Base-by-base conservation (phyloP, 371 early-diverging fungal species). In the Chytridium lagenaria region DNA sequence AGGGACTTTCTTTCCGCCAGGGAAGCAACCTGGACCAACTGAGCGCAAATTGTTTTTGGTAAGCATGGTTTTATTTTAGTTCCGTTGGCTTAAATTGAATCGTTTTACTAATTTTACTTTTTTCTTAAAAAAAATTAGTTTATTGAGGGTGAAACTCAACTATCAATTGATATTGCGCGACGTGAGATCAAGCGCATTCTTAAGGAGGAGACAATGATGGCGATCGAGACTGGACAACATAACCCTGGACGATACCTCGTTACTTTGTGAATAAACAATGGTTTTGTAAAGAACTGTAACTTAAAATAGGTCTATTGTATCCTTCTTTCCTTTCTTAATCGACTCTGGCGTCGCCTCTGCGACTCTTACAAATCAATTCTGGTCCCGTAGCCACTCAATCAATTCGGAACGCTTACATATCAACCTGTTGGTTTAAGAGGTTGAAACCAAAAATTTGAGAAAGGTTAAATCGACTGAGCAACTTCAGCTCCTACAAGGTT, bases 131-230 rank as follows among this genome's bases (percentile, higher is more conserved):
- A 2, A 3, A 2, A 30, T 3, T 57, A 81, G 87, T 92, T 94
- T 69, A 92, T 98, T 78, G 98, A 98, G 79, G 95, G 94, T 3
- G 97, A 98, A 59, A 91, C 90, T 15, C 93, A 97, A 80, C 81
- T 91, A 67, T 90, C 90, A 15, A 92, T 96, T 15, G 97, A 97
- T 69, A 90, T 89, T 73, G 98, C 98, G n/a, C 92, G 92, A 84
- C 88, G 83, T 36, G 98, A 98, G 82, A 94, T 98, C 80, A 93
- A 91, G 78, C 90, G 94, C 23, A 92, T 96, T 63, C 78, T 98
- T 67, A 86, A 88, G 23, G 98, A 98, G 66, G 93, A 97, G 31
- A 83, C 85, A 10, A 49, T 84, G 30, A 61, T 77, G 30, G 76
- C 72, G 31, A 80, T 84, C 79, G 87, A 85, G 73, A 75, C 71